A percentile compares a stretch with the other conserved stretches of the same genome.
Evolutionary conservation across 2,329 filamentous ascomycete species (phyloP).

Genomic region (Neocatenulostroma microsporum): DNA sequence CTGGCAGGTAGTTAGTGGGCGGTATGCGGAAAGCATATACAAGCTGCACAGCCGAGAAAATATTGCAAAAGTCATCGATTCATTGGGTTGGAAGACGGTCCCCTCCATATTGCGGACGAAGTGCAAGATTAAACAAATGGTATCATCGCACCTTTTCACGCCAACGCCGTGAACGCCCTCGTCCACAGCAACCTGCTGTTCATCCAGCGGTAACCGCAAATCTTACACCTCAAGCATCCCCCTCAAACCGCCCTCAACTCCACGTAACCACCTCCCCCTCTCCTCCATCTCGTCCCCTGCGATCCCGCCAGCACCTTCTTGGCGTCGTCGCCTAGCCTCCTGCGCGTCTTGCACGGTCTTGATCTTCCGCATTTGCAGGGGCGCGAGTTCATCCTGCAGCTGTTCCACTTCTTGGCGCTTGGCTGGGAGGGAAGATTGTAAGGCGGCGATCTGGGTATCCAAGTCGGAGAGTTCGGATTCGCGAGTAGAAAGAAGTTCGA

Average conservation of each 20-base stretch:
- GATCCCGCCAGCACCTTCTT: conserved; percentile 55
- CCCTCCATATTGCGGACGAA: too few species aligned
- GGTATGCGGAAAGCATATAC: too few species aligned
- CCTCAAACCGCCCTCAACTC: conserved; percentile 56
- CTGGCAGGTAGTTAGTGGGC: too few species aligned
- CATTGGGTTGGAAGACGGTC: too few species aligned
- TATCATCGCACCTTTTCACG: too few species aligned
- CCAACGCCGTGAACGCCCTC: too few species aligned
- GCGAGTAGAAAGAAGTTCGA: conserved; percentile 31
- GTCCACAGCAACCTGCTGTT: too few species aligned
- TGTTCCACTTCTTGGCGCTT: conserved; percentile 61
- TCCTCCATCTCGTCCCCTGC: conserved; percentile 71
- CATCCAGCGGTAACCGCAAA: too few species aligned
- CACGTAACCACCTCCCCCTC: conserved; percentile 65
- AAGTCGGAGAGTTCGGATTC: conserved; percentile 36
- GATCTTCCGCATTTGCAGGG: conserved; percentile 59
- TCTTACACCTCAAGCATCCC: conserved; percentile 52
- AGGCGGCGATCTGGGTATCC: conserved; percentile 37
- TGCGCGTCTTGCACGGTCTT: conserved; percentile 59
- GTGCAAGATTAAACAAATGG: too few species aligned
- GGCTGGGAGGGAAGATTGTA: conserved; percentile 55
- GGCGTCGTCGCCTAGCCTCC: conserved; percentile 62
- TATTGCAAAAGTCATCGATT: too few species aligned
- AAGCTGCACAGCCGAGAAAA: too few species aligned
- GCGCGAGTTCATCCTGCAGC: conserved; percentile 59